phyloP scores from a whole-genome alignment of 352 stramenopile genomes.

The Pythium dissimile region DNA sequence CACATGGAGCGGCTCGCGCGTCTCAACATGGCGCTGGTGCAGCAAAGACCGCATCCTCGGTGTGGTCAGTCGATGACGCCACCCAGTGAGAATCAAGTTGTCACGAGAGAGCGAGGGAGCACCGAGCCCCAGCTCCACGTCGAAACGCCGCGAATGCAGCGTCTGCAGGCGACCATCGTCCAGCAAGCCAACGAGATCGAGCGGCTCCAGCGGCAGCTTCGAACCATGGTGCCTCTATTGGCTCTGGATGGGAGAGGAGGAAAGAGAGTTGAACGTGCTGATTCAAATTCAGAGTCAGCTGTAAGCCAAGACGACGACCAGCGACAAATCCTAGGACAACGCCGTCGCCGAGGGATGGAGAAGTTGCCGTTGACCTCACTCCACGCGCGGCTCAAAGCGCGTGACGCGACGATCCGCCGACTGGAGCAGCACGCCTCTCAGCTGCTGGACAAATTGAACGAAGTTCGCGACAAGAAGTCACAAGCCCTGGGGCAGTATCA shows the following conservation, averaged over 20 bases:
- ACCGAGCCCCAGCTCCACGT: not conserved
- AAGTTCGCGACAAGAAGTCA: slow-evolving; percentile 27
- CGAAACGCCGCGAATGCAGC: slow-evolving; percentile 10
- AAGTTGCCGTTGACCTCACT: slow-evolving; percentile 39
- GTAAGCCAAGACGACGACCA: not conserved
- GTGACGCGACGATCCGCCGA: slow-evolving; percentile 30
- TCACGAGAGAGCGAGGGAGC: not conserved
- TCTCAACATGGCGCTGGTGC: slow-evolving; percentile 28
- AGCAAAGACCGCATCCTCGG: not conserved
- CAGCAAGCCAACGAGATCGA: slow-evolving; percentile 39
- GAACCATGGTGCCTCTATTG: slow-evolving; percentile 10
- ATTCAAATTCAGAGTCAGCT: slow-evolving; percentile 3
- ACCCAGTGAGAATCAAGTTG: not conserved
- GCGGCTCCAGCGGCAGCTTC: slow-evolving; percentile 16
- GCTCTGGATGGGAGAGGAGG: not conserved
- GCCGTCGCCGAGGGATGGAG: slow-evolving; percentile 12
- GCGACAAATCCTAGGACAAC: not conserved
- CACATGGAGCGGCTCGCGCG: slow-evolving; percentile 41
- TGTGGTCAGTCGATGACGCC: too few relatives aligned
- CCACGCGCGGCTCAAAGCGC: slow-evolving; percentile 29
- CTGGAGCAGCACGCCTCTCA: slow-evolving; percentile 31
- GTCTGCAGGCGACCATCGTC: slow-evolving; percentile 34
- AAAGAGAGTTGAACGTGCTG: not conserved
- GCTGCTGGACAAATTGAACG: slow-evolving; percentile 23
- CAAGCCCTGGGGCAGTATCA: slow-evolving; percentile 26